Conservation (phyloP, 2,329 filamentous ascomycete species). For the Neopestalotiopsis sp. region DNA sequence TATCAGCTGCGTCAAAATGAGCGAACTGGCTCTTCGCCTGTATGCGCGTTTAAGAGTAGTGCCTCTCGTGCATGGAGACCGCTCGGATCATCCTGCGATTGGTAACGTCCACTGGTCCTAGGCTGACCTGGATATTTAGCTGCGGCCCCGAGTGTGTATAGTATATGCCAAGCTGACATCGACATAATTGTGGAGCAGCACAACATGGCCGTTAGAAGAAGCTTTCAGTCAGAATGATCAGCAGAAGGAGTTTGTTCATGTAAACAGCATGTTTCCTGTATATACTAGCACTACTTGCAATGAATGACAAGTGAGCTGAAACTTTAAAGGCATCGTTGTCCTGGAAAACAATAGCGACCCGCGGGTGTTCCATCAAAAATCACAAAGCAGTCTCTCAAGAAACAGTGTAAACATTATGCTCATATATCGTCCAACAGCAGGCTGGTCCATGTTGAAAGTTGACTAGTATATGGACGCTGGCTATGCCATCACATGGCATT, state of each 20-base stretch:
- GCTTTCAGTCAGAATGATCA: background rate
- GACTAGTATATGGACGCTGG: background rate
- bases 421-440: background rate
- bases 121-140: background rate
- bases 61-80: background rate
- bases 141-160: background rate
- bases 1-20: background rate
- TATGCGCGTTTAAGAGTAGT: background rate
- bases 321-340: background rate
- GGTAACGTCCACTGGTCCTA: too few relatives aligned
- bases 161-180: background rate
- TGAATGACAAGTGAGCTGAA: conserved; percentile 1
- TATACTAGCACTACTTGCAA: background rate
- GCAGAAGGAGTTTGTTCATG: background rate
- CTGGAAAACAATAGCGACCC: background rate
- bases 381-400: background rate
- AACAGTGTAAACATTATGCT: background rate
- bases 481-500: background rate
- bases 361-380: background rate
- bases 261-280: background rate
- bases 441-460: background rate
- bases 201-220: background rate
- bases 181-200: background rate
- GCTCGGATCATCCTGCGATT: background rate
- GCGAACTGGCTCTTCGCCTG: background rate